Conservation (phyloP, 495 filamentous ascomycete species). For the Barbatosphaeria neglecta region DNA sequence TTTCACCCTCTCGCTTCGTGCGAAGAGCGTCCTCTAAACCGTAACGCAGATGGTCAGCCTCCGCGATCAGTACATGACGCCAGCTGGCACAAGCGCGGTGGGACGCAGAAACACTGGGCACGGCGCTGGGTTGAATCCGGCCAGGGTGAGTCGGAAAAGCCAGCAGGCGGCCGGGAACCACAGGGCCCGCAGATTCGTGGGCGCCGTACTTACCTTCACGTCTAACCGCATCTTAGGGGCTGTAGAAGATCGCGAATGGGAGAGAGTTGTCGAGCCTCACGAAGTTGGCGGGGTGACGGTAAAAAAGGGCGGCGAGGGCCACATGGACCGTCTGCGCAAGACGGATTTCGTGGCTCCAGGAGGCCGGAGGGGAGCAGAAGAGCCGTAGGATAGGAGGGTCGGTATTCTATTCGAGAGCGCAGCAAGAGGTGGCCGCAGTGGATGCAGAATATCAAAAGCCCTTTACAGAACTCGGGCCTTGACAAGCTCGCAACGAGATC, state of each 20-base stretch:
- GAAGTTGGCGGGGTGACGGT: not conserved
- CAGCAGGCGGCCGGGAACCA: not conserved
- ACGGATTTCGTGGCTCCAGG: too few species aligned
- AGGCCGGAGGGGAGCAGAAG: too few species aligned
- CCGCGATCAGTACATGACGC: too few species aligned
- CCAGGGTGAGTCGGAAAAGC: constrained; percentile 5
- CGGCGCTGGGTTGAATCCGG: constrained; percentile 20
- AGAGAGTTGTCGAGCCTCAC: not conserved
- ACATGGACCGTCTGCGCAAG: too few species aligned
- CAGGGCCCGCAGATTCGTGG: constrained; percentile 3
- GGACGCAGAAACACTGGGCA: not conserved
- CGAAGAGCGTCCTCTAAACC: constrained; percentile 65
- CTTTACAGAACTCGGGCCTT: too few species aligned
- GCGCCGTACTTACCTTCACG: constrained; percentile 59
- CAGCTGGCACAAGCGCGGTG: not conserved
- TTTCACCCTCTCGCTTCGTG: constrained; percentile 84
- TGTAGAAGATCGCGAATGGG: not conserved
- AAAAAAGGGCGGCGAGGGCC: not conserved
- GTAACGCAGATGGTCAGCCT: not conserved
- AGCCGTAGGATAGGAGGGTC: too few species aligned
- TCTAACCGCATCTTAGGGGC: constrained; percentile 69
- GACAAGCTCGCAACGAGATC: too few species aligned
- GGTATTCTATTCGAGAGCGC: too few species aligned
- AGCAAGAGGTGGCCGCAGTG: too few species aligned
- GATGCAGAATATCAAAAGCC: too few species aligned